Percentiles rank a stretch among this genome's conserved stretches.
Conservation (phyloP, 2,329 filamentous ascomycete genomes). For the Fulvia fulva region DNA sequence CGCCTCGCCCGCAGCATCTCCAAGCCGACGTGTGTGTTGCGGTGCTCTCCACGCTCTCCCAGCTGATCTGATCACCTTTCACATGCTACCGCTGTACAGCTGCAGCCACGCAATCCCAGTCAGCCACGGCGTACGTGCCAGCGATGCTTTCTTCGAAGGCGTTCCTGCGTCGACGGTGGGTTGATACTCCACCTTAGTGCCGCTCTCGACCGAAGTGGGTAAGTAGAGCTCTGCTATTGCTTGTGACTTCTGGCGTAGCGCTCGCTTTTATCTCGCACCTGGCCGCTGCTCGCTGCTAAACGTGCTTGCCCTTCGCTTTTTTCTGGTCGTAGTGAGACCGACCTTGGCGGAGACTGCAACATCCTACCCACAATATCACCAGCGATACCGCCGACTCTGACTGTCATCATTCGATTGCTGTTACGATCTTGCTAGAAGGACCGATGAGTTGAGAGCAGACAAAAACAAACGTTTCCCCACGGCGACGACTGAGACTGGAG, state of each 20-base stretch:
- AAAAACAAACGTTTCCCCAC: background rate
- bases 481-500: background rate
- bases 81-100: background rate
- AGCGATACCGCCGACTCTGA: background rate
- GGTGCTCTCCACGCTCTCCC: background rate
- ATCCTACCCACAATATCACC: background rate
- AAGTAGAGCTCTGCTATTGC: background rate
- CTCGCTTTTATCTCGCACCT: background rate
- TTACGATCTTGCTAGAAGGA: background rate
- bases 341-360: background rate
- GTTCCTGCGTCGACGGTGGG: slow-evolving; percentile 1
- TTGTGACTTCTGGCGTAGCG: background rate
- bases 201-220: background rate
- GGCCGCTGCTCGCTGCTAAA: background rate
- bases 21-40: background rate
- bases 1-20: background rate
- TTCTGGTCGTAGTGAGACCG: background rate
- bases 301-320: background rate
- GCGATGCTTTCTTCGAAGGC: background rate
- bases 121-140: background rate
- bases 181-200: background rate
- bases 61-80: background rate
- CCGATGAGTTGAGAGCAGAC: background rate
- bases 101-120: background rate
- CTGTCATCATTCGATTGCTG: background rate